Evolutionary conservation across 2,329 filamentous ascomycete genomes (phyloP), one percentile per base, ranked within the genome.

Genomic region (Fusarium torulosum): DNA sequence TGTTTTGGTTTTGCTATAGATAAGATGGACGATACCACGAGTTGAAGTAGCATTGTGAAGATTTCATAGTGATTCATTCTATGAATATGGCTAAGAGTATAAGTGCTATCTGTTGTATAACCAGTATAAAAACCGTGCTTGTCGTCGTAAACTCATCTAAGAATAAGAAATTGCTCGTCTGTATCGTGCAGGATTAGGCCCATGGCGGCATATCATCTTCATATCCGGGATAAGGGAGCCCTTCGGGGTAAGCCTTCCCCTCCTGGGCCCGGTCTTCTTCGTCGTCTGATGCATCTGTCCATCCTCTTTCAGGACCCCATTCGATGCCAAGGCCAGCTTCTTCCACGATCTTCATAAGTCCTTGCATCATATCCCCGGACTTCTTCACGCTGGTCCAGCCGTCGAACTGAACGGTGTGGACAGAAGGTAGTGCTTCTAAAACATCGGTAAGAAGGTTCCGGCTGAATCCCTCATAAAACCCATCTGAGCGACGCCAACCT

Each of bases 381-480:
- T 88, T 90, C 75, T 86, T 86, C 6, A 94, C 89, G 53, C 86
- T 86, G 0, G 85, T 79, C 74, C 85, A 92, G 0, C 85, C 91
- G 76, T 94, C 91, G 63, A 94, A 91, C 71, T 92, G 85, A 20
- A 94, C 81, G 2, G 81, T 79, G 10, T 83, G 74, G 3, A 92
- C 75, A 37, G 80, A 83, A 0, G 89, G 87, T 58, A 91, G 77
- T 54, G 83, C 82, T 2, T 81, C 78, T 3, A 93, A 73, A 4
- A 93, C 82, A 9, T 80, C 81, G 6, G 79, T 77, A 8, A 94
- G 74, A 27, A 94, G 77, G 3, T 80, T 78, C 13, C 83, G 79
- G 25, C 86, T 89, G 72, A 93, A 94, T 7, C 77, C 77, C 61
- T 92, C 91, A 73, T 92, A 94, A 66, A 91, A 93, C 2, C 89